A percentile compares a stretch with the other conserved stretches of the same genome.
These are phyloP conservation scores for Plasmodium coatneyi DNA, from an alignment of 169 alveolate species.

Conservation along the genomic window DNA sequence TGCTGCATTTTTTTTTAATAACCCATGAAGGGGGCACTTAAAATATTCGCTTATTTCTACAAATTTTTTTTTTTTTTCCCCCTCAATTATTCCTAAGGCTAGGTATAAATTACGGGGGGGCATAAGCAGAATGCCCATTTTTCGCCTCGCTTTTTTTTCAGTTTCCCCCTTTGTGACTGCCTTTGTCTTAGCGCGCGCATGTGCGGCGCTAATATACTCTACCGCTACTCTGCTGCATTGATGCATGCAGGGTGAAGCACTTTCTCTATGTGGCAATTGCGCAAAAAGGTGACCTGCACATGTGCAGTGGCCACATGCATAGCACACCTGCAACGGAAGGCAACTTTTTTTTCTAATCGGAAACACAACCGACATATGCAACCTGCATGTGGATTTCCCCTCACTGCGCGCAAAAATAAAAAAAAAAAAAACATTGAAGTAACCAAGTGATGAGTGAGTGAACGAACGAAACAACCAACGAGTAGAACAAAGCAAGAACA, in stretches of 20 bases:
- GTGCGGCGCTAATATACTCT: not conserved
- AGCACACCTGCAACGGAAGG: not conserved
- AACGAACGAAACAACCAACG: not conserved
- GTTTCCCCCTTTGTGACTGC: not conserved
- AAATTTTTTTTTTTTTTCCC: not conserved
- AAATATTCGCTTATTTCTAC: constrained; percentile 24
- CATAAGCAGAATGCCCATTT: not conserved
- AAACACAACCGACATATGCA: not conserved
- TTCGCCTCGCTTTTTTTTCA: not conserved
- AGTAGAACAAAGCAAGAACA: not conserved
- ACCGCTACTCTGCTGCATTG: not conserved
- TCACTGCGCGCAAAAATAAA: not conserved
- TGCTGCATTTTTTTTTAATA: not conserved
- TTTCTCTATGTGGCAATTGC: not conserved
- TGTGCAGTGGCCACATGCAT: not conserved
- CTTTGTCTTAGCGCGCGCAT: constrained; percentile 16
- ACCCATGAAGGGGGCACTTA: not conserved
- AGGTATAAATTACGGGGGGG: not conserved
- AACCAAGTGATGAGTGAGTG: not conserved
- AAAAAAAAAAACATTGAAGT: not conserved
- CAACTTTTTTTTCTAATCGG: not conserved
- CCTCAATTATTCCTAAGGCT: not conserved
- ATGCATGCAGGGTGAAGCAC: not conserved
- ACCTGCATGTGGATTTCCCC: not conserved
- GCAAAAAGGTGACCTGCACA: not conserved